Evolutionary conservation across 2,329 filamentous ascomycete genomes (phyloP).

Genomic region (Verticillium nonalfalfae): DNA sequence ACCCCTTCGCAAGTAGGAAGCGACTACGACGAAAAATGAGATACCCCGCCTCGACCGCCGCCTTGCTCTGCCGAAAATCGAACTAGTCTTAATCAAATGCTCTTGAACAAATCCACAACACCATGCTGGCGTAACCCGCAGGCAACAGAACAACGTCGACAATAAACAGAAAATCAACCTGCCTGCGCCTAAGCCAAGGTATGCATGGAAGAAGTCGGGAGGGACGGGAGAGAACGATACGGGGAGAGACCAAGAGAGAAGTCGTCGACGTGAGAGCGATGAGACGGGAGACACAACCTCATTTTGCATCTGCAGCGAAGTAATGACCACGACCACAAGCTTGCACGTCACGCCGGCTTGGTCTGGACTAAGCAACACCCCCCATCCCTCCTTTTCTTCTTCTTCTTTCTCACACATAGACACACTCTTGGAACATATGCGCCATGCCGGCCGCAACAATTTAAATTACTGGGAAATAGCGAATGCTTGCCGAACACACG

Average conservation of each 20-base stretch:
- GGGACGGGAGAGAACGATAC: too few species aligned
- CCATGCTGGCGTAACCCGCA: too few species aligned
- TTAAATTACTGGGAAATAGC: neutral
- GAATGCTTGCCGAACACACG: neutral
- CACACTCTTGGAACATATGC: constrained; percentile 37
- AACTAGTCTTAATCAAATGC: too few species aligned
- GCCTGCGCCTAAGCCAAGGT: too few species aligned
- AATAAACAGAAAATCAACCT: too few species aligned
- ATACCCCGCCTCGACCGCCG: neutral
- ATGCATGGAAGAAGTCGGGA: too few species aligned
- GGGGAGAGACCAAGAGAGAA: too few species aligned
- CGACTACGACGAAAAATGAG: neutral
- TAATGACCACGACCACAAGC: neutral
- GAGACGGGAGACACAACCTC: neutral
- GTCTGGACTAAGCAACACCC: neutral
- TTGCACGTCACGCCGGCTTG: neutral
- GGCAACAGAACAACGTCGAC: too few species aligned
- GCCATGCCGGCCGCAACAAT: neutral
- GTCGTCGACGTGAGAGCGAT: too few species aligned
- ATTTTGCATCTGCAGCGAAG: neutral
- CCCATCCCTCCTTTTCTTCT: neutral
- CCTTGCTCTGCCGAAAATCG: too few species aligned
- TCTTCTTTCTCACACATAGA: constrained; percentile 17
- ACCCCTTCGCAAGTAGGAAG: neutral
- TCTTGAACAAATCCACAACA: too few species aligned